Evolutionary conservation across 2,329 filamentous ascomycete species (phyloP).

Genomic region (Paraphoma chrysanthemicola): DNA sequence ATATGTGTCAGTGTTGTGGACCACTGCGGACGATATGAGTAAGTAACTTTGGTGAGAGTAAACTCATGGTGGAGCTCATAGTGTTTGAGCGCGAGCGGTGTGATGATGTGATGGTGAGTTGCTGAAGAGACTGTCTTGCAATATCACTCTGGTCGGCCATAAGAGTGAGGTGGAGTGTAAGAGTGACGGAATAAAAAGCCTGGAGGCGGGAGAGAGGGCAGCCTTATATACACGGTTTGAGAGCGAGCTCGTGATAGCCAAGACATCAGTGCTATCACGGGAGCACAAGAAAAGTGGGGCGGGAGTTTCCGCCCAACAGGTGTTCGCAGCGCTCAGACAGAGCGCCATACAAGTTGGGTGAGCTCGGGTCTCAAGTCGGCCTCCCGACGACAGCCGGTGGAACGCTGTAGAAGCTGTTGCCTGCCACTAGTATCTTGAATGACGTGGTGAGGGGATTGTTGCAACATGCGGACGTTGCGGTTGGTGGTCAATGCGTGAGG

Average conservation of each 20-base stretch:
- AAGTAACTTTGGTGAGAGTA: not conserved
- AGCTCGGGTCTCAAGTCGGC: constrained; percentile 11
- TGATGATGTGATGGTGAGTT: not conserved
- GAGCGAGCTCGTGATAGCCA: not conserved
- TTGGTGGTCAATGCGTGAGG: not conserved
- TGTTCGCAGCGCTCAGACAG: constrained; percentile 13
- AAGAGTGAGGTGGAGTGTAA: not conserved
- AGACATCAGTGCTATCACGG: not conserved
- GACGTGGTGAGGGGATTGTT: not conserved
- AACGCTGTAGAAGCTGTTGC: constrained; percentile 5
- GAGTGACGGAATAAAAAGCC: constrained; percentile 1
- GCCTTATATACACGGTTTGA: constrained; percentile 7
- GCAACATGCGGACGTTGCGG: not conserved
- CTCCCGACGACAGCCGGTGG: constrained; percentile 7
- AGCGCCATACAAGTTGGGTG: constrained; percentile 11
- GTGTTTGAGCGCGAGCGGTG: not conserved
- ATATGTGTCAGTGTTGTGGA: not conserved
- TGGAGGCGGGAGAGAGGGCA: not conserved
- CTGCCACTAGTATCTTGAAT: constrained; percentile 2
- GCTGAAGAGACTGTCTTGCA: not conserved
- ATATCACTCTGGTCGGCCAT: not conserved
- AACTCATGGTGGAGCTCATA: not conserved
- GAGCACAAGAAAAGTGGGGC: constrained; percentile 6
- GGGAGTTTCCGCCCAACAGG: not conserved
- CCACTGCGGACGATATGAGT: not conserved